Evolutionary conservation across 2,329 filamentous ascomycete genomes (phyloP).

Genomic region (Cyphellophora attinorum): DNA sequence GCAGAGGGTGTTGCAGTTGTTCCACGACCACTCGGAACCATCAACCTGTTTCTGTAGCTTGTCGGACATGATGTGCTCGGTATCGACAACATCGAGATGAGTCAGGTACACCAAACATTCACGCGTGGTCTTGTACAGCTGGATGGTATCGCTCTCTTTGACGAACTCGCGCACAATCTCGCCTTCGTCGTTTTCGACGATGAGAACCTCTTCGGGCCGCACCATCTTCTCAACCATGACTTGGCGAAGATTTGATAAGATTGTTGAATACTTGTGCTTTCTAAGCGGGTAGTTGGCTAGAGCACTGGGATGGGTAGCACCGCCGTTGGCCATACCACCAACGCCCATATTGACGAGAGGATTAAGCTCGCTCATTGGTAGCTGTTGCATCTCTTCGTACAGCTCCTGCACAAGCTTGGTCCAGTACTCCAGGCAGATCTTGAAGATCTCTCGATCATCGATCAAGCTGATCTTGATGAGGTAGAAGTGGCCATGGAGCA

Average conservation of each 20-base stretch:
- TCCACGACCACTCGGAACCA: constrained; percentile 95
- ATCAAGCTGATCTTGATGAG: constrained; percentile 97
- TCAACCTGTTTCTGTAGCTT: constrained; percentile 94
- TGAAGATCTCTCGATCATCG: constrained; percentile 97
- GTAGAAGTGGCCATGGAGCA: constrained; percentile 95
- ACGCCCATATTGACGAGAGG: constrained; percentile 73
- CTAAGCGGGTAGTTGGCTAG: constrained; percentile 84
- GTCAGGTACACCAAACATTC: constrained; percentile 96
- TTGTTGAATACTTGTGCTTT: constrained; percentile 96
- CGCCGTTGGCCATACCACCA: constrained; percentile 61
- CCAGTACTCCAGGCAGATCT: constrained; percentile 99
- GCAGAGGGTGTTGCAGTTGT: constrained; percentile 98
- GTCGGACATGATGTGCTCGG: constrained; percentile 98
- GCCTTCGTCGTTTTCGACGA: constrained; percentile 99
- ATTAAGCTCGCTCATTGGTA: constrained; percentile 88
- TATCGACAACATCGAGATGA: constrained; percentile 93
- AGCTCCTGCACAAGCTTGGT: constrained; percentile 95
- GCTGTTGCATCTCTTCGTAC: constrained; percentile 96
- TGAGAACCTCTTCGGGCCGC: constrained; percentile 89
- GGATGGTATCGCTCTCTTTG: constrained; percentile 97
- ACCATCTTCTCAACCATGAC: constrained; percentile 99
- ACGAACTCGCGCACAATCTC: constrained; percentile 99
- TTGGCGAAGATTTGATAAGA: constrained; percentile 83
- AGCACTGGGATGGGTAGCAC: constrained; percentile 75
- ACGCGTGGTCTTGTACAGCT: constrained; percentile 96